A percentile compares a stretch with the other conserved stretches of the same genome.
These are phyloP conservation scores for Diaporthe helianthi DNA, from an alignment of 2,329 filamentous ascomycete species.

Conservation along the genomic window DNA sequence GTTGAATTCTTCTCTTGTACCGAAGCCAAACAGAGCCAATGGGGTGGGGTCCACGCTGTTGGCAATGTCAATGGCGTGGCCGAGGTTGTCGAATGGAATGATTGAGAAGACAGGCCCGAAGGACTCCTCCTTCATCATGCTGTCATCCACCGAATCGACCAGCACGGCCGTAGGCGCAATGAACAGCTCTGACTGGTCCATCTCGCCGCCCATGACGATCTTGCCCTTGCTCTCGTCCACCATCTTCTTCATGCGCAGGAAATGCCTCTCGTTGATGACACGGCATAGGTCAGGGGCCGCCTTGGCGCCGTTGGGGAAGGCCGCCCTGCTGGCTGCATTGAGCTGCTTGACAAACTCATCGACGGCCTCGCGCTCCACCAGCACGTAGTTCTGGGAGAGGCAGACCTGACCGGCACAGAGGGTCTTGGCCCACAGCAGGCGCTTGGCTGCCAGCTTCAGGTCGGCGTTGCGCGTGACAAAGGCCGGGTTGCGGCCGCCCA, in stretches of 20 bases:
- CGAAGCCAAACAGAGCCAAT: constrained; percentile 84
- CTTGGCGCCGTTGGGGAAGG: constrained; percentile 84
- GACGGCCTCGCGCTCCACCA: constrained; percentile 79
- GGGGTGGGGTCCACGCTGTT: constrained; percentile 85
- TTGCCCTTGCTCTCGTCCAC: constrained; percentile 83
- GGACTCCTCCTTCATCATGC: constrained; percentile 81
- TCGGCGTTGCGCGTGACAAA: constrained; percentile 88
- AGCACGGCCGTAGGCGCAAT: constrained; percentile 95
- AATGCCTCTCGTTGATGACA: constrained; percentile 82
- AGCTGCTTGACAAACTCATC: constrained; percentile 77
- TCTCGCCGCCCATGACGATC: constrained; percentile 84
- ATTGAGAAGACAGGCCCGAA: constrained; percentile 94
- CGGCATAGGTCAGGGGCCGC: constrained; percentile 79
- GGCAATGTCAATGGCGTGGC: constrained; percentile 83
- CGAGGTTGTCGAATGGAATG: constrained; percentile 77
- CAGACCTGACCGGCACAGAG: constrained; percentile 91
- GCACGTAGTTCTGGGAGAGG: constrained; percentile 89
- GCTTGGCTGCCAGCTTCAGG: constrained; percentile 78
- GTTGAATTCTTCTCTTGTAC: constrained; percentile 77
- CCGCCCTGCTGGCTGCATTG: constrained; percentile 73
- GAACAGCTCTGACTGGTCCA: constrained; percentile 80
- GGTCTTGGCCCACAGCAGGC: constrained; percentile 88
- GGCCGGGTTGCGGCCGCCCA: constrained; percentile 90
- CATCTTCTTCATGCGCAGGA: constrained; percentile 86
- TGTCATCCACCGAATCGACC: constrained; percentile 76